A percentile compares a stretch with the other conserved stretches of the same genome.
Conservation (phyloP, 2,329 filamentous ascomycete genomes). For the Neoarthrinium moseri region DNA sequence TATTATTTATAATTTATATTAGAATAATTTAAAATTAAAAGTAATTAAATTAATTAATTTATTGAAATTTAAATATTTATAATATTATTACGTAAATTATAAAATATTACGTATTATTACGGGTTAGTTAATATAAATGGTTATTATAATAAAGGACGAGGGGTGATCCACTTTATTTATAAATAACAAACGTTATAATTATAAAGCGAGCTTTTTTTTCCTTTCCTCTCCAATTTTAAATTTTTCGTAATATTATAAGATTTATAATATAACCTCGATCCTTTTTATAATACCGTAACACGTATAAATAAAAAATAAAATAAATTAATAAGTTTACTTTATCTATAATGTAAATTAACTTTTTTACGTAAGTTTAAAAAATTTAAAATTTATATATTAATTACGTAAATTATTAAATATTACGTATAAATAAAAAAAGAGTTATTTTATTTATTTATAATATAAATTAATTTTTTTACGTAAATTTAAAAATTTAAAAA, state of each 20-base stretch:
- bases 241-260: neutral
- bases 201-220: too few species aligned
- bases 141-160: neutral
- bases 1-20: conserved; percentile 4
- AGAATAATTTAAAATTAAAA: neutral
- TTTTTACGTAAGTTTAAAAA: too few species aligned
- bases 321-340: too few species aligned
- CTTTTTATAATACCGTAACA: too few species aligned
- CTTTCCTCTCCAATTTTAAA: too few species aligned
- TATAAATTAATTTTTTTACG: too few species aligned
- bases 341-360: too few species aligned
- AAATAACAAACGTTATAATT: too few species aligned
- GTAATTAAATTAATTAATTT: neutral
- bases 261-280: conserved; percentile 1
- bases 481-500: too few species aligned
- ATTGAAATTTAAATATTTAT: neutral
- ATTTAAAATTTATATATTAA: too few species aligned
- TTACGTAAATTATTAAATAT: too few species aligned
- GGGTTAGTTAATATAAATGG: neutral
- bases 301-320: neutral
- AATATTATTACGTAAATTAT: neutral
- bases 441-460: neutral
- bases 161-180: too few species aligned
- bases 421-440: neutral
- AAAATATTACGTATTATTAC: neutral